These are phyloP conservation scores for Jackrogersella minutella DNA, from an alignment of 495 filamentous ascomycete genomes.

Conservation along the genomic window DNA sequence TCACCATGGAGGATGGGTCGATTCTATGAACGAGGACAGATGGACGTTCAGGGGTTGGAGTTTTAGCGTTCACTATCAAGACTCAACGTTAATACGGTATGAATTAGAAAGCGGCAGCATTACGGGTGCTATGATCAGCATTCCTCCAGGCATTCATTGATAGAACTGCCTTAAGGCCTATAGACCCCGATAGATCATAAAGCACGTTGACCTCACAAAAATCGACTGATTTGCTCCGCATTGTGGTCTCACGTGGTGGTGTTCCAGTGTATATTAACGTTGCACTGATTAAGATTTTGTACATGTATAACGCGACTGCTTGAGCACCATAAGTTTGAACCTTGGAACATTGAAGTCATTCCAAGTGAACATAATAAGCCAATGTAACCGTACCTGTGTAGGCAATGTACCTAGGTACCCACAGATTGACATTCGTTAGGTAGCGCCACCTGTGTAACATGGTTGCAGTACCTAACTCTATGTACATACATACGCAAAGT, in stretches of 20 bases:
- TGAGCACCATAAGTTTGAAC: no score
- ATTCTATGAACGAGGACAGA: not conserved
- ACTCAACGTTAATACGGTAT: not conserved
- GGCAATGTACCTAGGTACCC: not conserved
- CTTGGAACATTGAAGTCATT: not conserved
- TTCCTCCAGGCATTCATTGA: conserved; percentile 7
- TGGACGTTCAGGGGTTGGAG: not conserved
- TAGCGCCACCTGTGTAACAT: conserved; percentile 26
- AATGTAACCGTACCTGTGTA: no score
- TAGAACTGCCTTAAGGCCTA: conserved; percentile 12
- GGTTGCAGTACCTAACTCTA: not conserved
- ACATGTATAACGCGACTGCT: no score
- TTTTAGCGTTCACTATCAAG: not conserved
- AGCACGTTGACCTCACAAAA: conserved; percentile 11
- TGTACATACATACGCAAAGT: not conserved
- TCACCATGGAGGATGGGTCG: not conserved
- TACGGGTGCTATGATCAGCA: conserved; percentile 18
- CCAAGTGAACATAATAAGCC: not conserved
- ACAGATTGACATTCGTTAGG: not conserved
- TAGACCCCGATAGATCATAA: conserved; percentile 37
- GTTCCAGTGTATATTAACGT: no score
- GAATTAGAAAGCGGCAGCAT: conserved; percentile 3
- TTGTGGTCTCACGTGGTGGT: not conserved
- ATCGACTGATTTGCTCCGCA: not conserved
- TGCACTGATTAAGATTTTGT: no score